Evolutionary conservation across 169 alveolate species (phyloP).

Genomic region (Eimeria brunetti): DNA sequence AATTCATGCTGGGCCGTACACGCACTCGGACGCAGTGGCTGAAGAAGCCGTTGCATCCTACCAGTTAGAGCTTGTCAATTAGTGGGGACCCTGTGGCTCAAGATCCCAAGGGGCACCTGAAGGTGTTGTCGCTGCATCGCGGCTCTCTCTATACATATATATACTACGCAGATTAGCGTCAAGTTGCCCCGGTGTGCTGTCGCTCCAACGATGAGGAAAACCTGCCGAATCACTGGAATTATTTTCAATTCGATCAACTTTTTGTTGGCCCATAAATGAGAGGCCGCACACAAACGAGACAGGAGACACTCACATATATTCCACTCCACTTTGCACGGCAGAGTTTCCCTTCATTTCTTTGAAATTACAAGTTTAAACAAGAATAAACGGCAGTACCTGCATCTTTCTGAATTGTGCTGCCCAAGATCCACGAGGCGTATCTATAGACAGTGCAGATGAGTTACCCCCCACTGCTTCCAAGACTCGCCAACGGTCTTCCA

Average conservation of each 20-base stretch:
- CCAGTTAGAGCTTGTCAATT: no score
- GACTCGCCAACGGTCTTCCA: slow-evolving; percentile 1
- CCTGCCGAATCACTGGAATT: neutral
- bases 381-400: neutral
- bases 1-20: no score
- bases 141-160: no score
- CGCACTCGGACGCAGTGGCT: no score
- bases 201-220: neutral
- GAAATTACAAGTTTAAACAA: neutral
- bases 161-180: neutral
- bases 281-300: neutral
- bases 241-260: neutral
- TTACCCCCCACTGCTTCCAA: neutral
- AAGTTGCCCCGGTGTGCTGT: neutral
- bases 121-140: no score
- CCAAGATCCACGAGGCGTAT: neutral
- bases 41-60: no score
- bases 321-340: neutral
- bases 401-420: neutral
- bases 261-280: neutral
- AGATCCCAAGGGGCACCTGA: no score
- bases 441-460: neutral
- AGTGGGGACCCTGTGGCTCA: no score
- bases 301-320: neutral
- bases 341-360: neutral